Conservation (phyloP, 2,329 filamentous ascomycete genomes). For the Colletotrichum sp. region DNA sequence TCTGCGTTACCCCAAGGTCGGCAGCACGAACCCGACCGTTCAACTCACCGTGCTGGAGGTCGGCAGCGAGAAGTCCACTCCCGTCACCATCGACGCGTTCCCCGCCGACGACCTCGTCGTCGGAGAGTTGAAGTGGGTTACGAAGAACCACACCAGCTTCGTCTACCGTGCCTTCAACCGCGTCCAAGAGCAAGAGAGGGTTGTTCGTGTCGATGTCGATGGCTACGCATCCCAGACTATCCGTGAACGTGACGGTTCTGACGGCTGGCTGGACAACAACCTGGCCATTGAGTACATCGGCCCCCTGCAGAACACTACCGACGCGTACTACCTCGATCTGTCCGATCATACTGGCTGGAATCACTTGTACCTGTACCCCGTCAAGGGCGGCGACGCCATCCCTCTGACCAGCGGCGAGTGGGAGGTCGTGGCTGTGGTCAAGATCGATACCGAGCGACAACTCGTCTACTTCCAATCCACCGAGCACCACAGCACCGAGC, state of each 20-base stretch:
- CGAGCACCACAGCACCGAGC: slow-evolving; percentile 69
- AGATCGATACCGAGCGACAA: slow-evolving; percentile 60
- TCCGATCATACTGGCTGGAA: slow-evolving; percentile 70
- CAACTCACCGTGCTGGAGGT: slow-evolving; percentile 64
- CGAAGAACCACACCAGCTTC: slow-evolving; percentile 63
- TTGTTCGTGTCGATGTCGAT: slow-evolving; percentile 63
- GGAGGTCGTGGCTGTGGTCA: slow-evolving; percentile 66
- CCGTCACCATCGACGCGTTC: slow-evolving; percentile 62
- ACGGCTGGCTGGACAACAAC: slow-evolving; percentile 68
- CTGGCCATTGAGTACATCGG: slow-evolving; percentile 62
- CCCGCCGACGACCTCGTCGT: slow-evolving; percentile 66
- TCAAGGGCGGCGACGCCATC: slow-evolving; percentile 58
- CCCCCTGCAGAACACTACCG: slow-evolving; percentile 37
- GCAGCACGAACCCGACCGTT: slow-evolving; percentile 70
- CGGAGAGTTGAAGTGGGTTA: slow-evolving; percentile 73
- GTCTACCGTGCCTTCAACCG: slow-evolving; percentile 72
- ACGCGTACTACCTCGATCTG: slow-evolving; percentile 67
- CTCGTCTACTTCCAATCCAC: slow-evolving; percentile 71
- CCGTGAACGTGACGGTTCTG: slow-evolving; percentile 62
- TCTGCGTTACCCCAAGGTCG: slow-evolving; percentile 73
- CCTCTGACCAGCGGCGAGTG: slow-evolving; percentile 69
- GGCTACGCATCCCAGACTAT: slow-evolving; percentile 50
- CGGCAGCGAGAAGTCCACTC: slow-evolving; percentile 45
- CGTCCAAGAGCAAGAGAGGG: slow-evolving; percentile 68
- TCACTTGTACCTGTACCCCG: slow-evolving; percentile 69